These are phyloP conservation scores for Triadica sebifera DNA, from an alignment of 345 rosid genomes.

Conservation along the genomic window DNA sequence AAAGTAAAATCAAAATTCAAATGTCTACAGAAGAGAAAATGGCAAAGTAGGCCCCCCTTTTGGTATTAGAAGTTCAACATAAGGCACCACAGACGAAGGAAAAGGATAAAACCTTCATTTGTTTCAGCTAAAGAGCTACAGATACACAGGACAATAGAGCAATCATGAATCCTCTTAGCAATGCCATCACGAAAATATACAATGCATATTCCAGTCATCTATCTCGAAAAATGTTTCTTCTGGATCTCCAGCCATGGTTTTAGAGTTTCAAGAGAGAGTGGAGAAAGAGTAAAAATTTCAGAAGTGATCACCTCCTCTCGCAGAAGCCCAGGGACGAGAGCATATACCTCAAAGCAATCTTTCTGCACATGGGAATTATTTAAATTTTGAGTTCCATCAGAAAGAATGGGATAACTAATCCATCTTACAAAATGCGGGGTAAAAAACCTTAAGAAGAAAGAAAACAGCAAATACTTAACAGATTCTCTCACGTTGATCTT, in stretches of 20 bases:
- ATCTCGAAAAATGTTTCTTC: not conserved
- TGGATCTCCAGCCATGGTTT: not conserved
- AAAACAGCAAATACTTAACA: conserved; percentile 33
- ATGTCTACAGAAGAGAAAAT: not conserved
- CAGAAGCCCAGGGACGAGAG: conserved; percentile 83
- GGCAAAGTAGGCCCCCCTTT: not conserved
- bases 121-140: not conserved
- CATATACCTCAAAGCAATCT: conserved; percentile 77
- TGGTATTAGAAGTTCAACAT: not conserved
- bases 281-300: not conserved
- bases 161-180: not conserved
- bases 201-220: not conserved
- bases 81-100: not conserved
- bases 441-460: not conserved
- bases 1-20: not conserved
- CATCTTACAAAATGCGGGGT: not conserved
- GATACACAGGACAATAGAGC: not conserved
- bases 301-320: conserved; percentile 60
- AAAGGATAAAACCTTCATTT: not conserved
- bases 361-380: conserved; percentile 34
- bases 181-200: not conserved
- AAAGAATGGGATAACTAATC: conserved; percentile 14
- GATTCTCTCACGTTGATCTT: conserved; percentile 74
- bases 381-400: conserved; percentile 21
- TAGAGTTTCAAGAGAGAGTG: not conserved